Conservation (phyloP, 352 stramenopile species). For the Globisporangium lucens region DNA sequence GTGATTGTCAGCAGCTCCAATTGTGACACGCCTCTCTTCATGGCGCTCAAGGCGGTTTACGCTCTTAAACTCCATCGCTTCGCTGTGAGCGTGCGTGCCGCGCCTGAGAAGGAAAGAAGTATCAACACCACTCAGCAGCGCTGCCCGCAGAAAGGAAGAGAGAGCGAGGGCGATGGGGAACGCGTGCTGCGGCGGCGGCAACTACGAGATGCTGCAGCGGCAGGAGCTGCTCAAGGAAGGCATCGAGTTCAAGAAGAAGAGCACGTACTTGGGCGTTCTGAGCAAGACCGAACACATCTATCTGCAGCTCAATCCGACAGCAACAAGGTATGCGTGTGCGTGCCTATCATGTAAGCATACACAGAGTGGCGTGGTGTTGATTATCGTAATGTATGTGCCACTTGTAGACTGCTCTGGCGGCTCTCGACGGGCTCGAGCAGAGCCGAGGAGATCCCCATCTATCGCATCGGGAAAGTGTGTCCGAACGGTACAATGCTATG, state of each 20-base stretch:
- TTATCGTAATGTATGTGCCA: neutral
- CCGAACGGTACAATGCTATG: constrained; percentile 32
- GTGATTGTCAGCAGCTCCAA: neutral
- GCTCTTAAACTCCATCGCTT: neutral
- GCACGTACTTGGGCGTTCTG: constrained; percentile 56
- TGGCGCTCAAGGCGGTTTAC: neutral
- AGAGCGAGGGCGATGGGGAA: constrained; percentile 50
- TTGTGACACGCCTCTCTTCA: neutral
- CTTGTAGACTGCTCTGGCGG: constrained; percentile 45
- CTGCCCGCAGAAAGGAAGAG: neutral
- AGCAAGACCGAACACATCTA: constrained; percentile 55
- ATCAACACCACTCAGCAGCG: neutral
- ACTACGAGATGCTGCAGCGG: constrained; percentile 59
- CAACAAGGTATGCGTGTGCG: constrained; percentile 29
- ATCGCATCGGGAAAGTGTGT: constrained; percentile 53
- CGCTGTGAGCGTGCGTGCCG: neutral
- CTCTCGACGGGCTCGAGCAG: constrained; percentile 35
- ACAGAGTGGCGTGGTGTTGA: neutral
- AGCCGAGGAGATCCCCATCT: constrained; percentile 49
- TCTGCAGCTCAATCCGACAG: constrained; percentile 51
- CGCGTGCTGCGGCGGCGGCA: constrained; percentile 47
- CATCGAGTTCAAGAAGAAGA: constrained; percentile 71
- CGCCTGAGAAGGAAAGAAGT: neutral
- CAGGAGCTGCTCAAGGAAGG: constrained; percentile 65
- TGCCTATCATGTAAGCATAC: neutral